phyloP scores from a whole-genome alignment of 2,329 filamentous ascomycete species.

The Blastomyces parvus region DNA sequence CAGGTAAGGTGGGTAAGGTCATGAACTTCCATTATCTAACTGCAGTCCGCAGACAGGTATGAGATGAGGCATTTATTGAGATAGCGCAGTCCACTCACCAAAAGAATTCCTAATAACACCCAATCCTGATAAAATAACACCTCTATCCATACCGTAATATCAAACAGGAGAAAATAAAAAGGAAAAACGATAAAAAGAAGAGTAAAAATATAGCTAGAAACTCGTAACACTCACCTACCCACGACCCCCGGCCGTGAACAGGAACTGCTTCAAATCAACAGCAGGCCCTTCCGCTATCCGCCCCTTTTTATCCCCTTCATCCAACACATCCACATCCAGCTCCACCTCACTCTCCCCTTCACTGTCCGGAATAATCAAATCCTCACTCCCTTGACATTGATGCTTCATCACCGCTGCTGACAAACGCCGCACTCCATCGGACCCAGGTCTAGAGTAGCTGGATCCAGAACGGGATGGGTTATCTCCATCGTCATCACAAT shows the following conservation, averaged over 20 bases:
- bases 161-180: too few relatives aligned
- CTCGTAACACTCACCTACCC: not conserved
- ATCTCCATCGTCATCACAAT: not conserved
- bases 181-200: too few relatives aligned
- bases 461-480: not conserved
- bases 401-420: not conserved
- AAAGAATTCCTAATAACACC: too few relatives aligned
- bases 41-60: too few relatives aligned
- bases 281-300: not conserved
- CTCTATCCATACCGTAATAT: too few relatives aligned
- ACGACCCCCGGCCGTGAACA: conserved; percentile 2
- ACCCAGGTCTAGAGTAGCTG: not conserved
- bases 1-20: too few relatives aligned
- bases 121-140: too few relatives aligned
- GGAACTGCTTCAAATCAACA: conserved; percentile 13
- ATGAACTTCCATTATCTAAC: too few relatives aligned
- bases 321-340: conserved; percentile 4
- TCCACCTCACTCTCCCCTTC: conserved; percentile 29
- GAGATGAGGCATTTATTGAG: too few relatives aligned
- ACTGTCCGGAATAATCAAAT: conserved; percentile 43
- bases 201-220: conserved; percentile 1
- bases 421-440: not conserved
- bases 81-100: too few relatives aligned
- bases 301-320: not conserved
- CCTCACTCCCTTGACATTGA: conserved; percentile 38